Evolutionary conservation across 2,329 filamentous ascomycete genomes (phyloP), one percentile per base, ranked within the genome.

Genomic region (Cytospora mali): DNA sequence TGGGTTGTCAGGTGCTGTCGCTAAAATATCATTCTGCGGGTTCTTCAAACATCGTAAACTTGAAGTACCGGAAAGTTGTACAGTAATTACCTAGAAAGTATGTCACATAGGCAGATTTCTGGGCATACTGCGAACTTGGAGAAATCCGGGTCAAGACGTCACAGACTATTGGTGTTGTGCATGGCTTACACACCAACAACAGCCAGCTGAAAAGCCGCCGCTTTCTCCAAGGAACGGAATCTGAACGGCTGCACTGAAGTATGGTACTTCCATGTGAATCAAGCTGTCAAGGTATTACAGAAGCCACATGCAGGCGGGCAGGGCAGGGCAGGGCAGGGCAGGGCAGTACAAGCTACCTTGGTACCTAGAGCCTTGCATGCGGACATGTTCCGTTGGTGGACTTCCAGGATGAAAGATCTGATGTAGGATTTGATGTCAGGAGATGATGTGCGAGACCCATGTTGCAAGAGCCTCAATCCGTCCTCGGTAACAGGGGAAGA

Each of bases 1-100:
- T 65, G 63, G 63, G 63, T 60, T 65, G 31, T 65, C 63, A 60
- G 52, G 66, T 68, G 67, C 66, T 62, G 64, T 62, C 64, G 66
- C 66, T 63, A 49, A 62, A 52, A 66, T 62, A 29, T 55, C 55
- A 55, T 64, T 58, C 33, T 58, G 61, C 62, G 58, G 61, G 53
- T 23, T 50, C 27, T 60, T 31, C 18, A 21, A 46, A 23, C n/a
- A n/a, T 50, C 9, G 57, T 27, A 18, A 23, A 18, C 21, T 10
- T n/a, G 7, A n/a, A 46, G 10, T 23, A 11, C n/a, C 2, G 5
- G 13, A 13, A 46, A 46, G n/a, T 13, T n/a, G n/a, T n/a, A n/a
- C n/a, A n/a, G n/a, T 46, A 23, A 23, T 10, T n/a, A 18, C 10
- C 7, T 5, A 39, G 14, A 18, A 39, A 18, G 35, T 39, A n/a